These are phyloP conservation scores for Fusarium virguliforme DNA, from an alignment of 2,329 filamentous ascomycete genomes.

Conservation along the genomic window DNA sequence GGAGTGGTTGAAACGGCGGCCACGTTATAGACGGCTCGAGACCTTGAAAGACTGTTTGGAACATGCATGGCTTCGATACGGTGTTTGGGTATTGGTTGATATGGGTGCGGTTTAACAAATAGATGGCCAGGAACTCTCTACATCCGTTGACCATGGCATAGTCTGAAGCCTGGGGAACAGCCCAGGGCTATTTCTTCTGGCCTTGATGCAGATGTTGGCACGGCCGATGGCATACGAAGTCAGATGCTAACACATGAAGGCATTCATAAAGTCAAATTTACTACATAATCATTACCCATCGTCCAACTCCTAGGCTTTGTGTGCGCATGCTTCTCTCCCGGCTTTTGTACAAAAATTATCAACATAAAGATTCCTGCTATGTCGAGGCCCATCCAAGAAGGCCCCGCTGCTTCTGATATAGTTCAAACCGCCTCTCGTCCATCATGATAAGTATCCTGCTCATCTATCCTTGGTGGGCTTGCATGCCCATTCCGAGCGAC, in stretches of 20 bases:
- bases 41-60: constrained; percentile 11
- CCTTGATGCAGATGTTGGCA: background rate
- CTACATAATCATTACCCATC: constrained; percentile 42
- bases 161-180: background rate
- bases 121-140: constrained; percentile 30
- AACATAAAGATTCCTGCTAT: constrained; percentile 26
- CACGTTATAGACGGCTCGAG: constrained; percentile 60
- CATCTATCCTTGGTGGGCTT: constrained; percentile 18
- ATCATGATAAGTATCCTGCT: constrained; percentile 23
- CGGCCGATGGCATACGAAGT: background rate
- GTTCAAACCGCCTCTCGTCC: constrained; percentile 24
- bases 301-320: constrained; percentile 24
- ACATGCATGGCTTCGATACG: constrained; percentile 41
- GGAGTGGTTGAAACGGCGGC: constrained; percentile 75
- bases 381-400: constrained; percentile 22
- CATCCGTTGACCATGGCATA: constrained; percentile 7
- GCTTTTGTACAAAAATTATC: constrained; percentile 30
- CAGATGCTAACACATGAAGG: background rate
- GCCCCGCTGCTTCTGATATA: constrained; percentile 23
- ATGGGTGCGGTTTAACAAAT: constrained; percentile 34
- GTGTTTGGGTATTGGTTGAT: constrained; percentile 45
- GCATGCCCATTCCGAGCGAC: background rate
- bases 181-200: background rate
- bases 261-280: constrained; percentile 29
- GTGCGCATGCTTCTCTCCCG: constrained; percentile 15